Percentiles rank a stretch among this genome's conserved stretches.
Evolutionary conservation across 345 rosid species (phyloP).

Genomic region (Lepidium africanum): DNA sequence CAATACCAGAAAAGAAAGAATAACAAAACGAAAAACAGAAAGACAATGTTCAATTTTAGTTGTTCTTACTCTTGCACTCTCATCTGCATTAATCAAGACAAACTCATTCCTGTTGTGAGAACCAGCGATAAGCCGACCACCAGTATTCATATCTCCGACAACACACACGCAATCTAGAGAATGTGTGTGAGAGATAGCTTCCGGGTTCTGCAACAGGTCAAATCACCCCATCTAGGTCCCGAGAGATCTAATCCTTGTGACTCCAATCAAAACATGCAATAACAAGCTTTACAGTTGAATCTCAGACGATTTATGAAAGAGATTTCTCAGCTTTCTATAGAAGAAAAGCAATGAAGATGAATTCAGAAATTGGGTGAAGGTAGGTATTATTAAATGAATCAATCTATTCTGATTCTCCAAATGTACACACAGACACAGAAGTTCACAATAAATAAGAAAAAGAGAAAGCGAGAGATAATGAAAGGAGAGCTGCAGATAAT

Average conservation of each 20-base stretch:
- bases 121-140: slow-evolving; percentile 83
- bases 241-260: slow-evolving; percentile 12
- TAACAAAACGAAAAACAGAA: not conserved
- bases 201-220: not conserved
- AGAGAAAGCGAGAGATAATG: slow-evolving; percentile 2
- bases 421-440: not conserved
- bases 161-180: not conserved
- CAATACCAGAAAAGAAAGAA: not conserved
- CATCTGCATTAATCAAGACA: slow-evolving; percentile 76
- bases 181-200: not conserved
- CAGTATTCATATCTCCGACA: slow-evolving; percentile 45
- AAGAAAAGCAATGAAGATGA: not conserved
- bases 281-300: not conserved
- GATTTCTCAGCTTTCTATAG: not conserved
- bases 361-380: not conserved
- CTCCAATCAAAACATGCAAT: slow-evolving; percentile 20
- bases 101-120: slow-evolving; percentile 91
- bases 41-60: not conserved
- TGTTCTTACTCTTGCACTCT: slow-evolving; percentile 52
- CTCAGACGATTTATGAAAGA: not conserved
- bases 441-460: slow-evolving; percentile 1
- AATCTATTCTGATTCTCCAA: not conserved
- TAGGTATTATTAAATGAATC: not conserved
- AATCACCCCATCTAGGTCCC: not conserved
- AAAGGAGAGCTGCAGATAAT: slow-evolving; percentile 6